Evolutionary conservation across 1,284 basidiomycete species (phyloP), one percentile per base, ranked within the genome.

Genomic region (Cutaneotrichosporon cavernicola): DNA sequence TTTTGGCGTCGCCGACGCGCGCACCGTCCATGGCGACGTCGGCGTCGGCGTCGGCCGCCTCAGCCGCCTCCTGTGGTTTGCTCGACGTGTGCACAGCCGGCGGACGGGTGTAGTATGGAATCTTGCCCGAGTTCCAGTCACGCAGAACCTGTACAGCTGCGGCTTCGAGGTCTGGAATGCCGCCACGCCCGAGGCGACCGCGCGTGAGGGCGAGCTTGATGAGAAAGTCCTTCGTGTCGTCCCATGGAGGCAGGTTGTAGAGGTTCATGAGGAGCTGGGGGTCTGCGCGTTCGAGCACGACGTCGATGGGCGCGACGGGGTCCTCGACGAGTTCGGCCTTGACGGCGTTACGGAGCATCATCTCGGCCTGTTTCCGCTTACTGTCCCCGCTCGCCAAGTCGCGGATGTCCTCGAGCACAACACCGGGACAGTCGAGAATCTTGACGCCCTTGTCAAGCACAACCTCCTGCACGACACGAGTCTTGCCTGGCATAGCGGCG

Each of bases 61-160:
- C 69, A 21, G 63, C 67, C 1, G 58, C 61, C 9, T 64, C 56
- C n/a, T 47, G 56, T 1, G 64, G 64, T 9, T 60, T 57, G n/a
- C 86, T 84, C 2, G 90, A 91, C 0, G 89, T 87, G 74, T 93
- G 92, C 3, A 91, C 76, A 3, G 82, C 75, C 0, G 96, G 95
- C 2, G 94, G 91, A 1, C 83, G 78, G 1, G 92, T 91, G 80
- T 85, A 90, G 81, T 92, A 98, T 0, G 90, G 89, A 31, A 98
- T 97, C 75, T 93, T 94, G 73, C 97, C 93, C 68, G 91, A 87
- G 75, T 98, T 98, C 95, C 96, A 98, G 77, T 99, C 96, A 56
- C 85, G 87, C 5, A 99, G 81, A n/a, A 98, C 85, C 16, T 89
- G 88, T 34, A 91, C 87, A 0, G 94, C 93, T 0, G 92, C 86